Base-by-base conservation (phyloP, 2,329 filamentous ascomycete genomes). In the Fusarium phyllophilum region DNA sequence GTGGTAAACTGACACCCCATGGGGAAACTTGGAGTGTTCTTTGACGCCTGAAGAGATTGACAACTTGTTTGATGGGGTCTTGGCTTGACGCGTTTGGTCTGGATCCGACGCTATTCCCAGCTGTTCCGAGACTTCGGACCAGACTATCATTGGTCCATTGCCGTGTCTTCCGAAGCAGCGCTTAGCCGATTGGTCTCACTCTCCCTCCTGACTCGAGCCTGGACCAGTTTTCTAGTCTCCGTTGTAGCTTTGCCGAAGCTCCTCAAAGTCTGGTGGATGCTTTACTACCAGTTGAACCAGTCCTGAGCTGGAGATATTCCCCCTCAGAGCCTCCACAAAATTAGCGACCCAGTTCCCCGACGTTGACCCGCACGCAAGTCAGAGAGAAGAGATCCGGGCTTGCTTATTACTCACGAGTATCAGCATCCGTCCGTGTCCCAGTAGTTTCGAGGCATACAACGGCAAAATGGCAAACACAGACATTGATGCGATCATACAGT, bases 401-500 rank as follows among this genome's bases (percentile, higher is more conserved):
- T 22, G 38, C 57, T 51, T 45, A 52, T 51, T 41, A 66, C 44
- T 46, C 38, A 15, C 34, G n/a, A 26, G 42, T 52, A 46, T 36
- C 45, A 41, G 15, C 29, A 5, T 39, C 8, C 4, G 11, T 29
- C 20, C 17, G 9, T 7, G 33, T 17, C 52, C 29, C 18, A 17
- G 29, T 38, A 7, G 5, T 22, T 33, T 24, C 44, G 4, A 33
- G 24, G 10, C n/a, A 39, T 9, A 8, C 45, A 20, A 31, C 29
- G 4, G 12, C 57, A 49, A n/a, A 31, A 76, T 76, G 74, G 41
- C 41, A 36, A 34, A 31, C 12, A 60, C 33, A 5, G 54, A 75
- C 18, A 41, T 64, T n/a, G 71, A 75, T 12, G 44, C 48, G 4
- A 73, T 75, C 7, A 39, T 77, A 22, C 29, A 46, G 15, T 58